These are phyloP conservation scores for Heliamphora pulchella DNA, from an alignment of 179 eudicot genomes.

Conservation along the genomic window DNA sequence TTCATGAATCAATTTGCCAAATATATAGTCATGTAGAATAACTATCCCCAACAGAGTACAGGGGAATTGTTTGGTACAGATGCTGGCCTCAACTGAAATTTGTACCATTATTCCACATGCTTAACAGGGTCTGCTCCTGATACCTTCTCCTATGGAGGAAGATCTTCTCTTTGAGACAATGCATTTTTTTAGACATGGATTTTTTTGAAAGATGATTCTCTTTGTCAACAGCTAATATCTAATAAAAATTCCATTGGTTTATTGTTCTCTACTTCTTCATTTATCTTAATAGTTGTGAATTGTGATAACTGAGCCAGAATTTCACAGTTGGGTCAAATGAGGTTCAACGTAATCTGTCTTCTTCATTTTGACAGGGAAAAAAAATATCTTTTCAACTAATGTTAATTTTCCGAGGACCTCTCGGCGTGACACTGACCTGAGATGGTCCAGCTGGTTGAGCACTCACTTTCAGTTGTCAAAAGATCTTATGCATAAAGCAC, in stretches of 20 bases:
- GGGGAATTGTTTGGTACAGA: neutral
- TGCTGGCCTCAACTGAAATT: neutral
- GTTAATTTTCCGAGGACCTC: constrained; percentile 2
- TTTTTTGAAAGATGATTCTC: neutral
- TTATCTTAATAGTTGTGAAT: neutral
- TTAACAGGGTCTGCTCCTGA: neutral
- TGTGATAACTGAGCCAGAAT: neutral
- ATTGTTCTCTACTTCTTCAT: neutral
- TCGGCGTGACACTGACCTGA: neutral
- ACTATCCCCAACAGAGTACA: neutral
- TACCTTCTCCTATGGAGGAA: neutral
- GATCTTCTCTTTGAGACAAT: neutral
- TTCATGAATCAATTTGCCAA: neutral
- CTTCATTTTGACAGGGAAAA: neutral
- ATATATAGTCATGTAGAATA: neutral
- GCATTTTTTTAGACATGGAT: neutral
- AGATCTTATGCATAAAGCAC: neutral
- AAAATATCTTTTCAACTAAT: neutral
- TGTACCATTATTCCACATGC: neutral
- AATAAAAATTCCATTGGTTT: neutral
- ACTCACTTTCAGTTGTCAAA: constrained; percentile 1
- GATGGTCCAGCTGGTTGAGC: neutral
- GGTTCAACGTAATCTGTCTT: neutral
- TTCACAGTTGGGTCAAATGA: neutral
- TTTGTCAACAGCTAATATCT: neutral